These are phyloP conservation scores for Leptomonas pyrrhocoris DNA, from an alignment of 208 protist genomes.

Conservation along the genomic window DNA sequence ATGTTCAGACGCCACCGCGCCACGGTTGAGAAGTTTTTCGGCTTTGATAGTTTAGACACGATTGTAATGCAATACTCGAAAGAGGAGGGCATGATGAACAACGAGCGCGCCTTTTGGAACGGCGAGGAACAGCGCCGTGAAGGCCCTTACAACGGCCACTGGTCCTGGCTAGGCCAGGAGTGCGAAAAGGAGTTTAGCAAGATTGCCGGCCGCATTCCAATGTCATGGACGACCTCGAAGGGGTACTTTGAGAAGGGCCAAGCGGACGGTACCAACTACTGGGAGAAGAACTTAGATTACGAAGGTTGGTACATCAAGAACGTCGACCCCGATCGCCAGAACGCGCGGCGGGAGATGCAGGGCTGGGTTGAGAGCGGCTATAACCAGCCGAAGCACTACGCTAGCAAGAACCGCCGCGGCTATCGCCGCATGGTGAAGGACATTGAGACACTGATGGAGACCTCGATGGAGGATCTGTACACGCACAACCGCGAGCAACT, in stretches of 20 bases:
- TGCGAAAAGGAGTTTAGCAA: conserved; percentile 84
- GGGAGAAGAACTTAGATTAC: conserved; percentile 93
- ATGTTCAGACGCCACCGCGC: conserved; percentile 79
- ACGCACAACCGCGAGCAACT: conserved; percentile 87
- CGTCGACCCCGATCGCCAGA: conserved; percentile 86
- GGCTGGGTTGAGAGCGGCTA: conserved; percentile 88
- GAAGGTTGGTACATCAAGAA: conserved; percentile 93
- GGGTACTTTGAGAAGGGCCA: conserved; percentile 87
- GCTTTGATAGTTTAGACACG: conserved; percentile 73
- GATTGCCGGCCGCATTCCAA: conserved; percentile 80
- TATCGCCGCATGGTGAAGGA: conserved; percentile 91
- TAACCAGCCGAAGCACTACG: conserved; percentile 90
- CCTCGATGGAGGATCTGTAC: conserved; percentile 91
- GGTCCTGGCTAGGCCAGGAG: conserved; percentile 84
- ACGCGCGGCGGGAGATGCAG: conserved; percentile 80
- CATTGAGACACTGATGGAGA: conserved; percentile 89
- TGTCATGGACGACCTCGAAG: conserved; percentile 82
- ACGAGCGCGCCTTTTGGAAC: conserved; percentile 86
- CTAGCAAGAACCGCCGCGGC: conserved; percentile 89
- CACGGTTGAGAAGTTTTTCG: conserved; percentile 85
- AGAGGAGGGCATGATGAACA: conserved; percentile 79
- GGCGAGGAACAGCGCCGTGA: conserved; percentile 86
- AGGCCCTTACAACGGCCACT: conserved; percentile 86
- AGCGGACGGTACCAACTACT: conserved; percentile 89
- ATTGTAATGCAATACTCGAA: conserved; percentile 70